Evolutionary conservation across 495 filamentous ascomycete species (phyloP).

Genomic region (Hypoxylon perforatum): DNA sequence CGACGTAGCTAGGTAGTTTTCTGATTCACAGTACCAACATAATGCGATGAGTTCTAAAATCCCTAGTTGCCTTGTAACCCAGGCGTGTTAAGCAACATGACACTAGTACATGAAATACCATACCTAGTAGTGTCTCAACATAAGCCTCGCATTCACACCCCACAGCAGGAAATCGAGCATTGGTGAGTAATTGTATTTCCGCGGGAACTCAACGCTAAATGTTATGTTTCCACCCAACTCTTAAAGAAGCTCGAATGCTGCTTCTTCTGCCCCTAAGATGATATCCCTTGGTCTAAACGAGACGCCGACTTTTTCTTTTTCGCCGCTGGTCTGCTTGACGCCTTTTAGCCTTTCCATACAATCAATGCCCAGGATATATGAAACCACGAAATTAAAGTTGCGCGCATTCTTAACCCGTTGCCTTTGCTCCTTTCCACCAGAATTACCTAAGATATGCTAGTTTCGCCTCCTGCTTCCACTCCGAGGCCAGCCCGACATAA

Average conservation of each 20-base stretch:
- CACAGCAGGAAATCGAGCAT: neutral
- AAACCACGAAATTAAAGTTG: conserved; percentile 12
- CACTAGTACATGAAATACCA: too few relatives aligned
- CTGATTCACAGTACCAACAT: too few relatives aligned
- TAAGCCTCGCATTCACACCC: neutral
- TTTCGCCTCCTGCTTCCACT: conserved; percentile 40
- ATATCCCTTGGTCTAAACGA: conserved; percentile 14
- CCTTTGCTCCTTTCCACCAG: conserved; percentile 13
- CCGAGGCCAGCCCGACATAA: conserved; percentile 43
- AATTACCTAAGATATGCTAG: conserved; percentile 20
- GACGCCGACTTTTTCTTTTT: conserved; percentile 19
- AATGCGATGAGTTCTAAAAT: too few relatives aligned
- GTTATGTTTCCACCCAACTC: neutral
- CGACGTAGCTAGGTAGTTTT: too few relatives aligned
- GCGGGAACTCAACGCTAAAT: conserved; percentile 3
- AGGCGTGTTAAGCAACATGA: too few relatives aligned
- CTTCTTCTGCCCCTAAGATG: conserved; percentile 12
- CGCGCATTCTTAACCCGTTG: conserved; percentile 13
- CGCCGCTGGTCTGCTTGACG: conserved; percentile 9
- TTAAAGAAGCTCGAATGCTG: conserved; percentile 7
- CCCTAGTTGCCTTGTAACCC: too few relatives aligned
- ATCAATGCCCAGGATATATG: conserved; percentile 19
- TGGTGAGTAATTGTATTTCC: conserved; percentile 5
- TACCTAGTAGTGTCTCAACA: too few relatives aligned
- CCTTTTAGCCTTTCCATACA: conserved; percentile 24